Evolutionary conservation across 1,139 yeast species (phyloP).

Genomic region (Saccharomyces hybrid): DNA sequence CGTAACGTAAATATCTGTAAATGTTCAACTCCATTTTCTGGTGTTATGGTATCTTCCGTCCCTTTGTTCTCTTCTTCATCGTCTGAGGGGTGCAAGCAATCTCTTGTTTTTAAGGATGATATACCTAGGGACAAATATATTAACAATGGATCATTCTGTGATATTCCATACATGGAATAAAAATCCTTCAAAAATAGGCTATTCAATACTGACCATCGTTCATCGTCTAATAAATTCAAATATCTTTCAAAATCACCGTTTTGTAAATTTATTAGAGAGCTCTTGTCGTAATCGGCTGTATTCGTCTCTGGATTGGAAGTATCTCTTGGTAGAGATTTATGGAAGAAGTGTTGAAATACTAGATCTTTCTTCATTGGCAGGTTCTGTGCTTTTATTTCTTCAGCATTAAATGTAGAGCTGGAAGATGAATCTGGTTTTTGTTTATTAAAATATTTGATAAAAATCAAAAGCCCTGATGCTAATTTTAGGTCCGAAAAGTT

Average conservation of each 20-base stretch:
- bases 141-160: slow-evolving; percentile 57
- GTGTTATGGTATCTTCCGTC: slow-evolving; percentile 11
- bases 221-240: slow-evolving; percentile 41
- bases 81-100: slow-evolving; percentile 38
- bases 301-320: not conserved
- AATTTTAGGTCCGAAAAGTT: slow-evolving; percentile 36
- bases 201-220: slow-evolving; percentile 60
- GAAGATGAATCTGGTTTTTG: not conserved
- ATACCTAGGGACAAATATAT: slow-evolving; percentile 71
- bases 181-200: slow-evolving; percentile 58
- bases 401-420: not conserved
- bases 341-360: slow-evolving; percentile 13
- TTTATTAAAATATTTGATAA: slow-evolving; percentile 26
- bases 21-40: slow-evolving; percentile 22
- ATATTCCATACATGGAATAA: slow-evolving; percentile 62
- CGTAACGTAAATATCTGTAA: not conserved
- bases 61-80: slow-evolving; percentile 10
- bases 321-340: slow-evolving; percentile 5
- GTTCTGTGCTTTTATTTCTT: not conserved
- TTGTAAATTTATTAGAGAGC: slow-evolving; percentile 3
- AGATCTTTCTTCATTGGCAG: slow-evolving; percentile 5
- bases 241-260: slow-evolving; percentile 30
- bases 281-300: slow-evolving; percentile 5
- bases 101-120: slow-evolving; percentile 69
- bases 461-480: slow-evolving; percentile 42